Conservation (phyloP, 2,329 filamentous ascomycete species). For the Paracamarosporium sp. region DNA sequence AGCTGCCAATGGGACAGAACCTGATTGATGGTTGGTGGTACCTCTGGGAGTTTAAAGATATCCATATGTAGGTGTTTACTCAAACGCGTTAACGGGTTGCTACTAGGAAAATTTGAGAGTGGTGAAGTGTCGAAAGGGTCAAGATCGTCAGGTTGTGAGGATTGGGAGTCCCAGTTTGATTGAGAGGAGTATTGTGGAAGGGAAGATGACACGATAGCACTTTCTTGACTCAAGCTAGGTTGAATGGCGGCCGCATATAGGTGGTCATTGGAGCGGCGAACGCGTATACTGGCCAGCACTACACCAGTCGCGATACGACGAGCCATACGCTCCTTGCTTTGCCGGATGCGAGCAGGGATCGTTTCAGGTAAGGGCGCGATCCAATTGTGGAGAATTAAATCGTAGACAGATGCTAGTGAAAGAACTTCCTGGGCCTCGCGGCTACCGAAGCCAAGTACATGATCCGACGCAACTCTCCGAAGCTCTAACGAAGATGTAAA, state of each 20-base stretch:
- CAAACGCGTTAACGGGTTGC: constrained; percentile 39
- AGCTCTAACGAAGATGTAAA: constrained; percentile 13
- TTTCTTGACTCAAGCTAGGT: constrained; percentile 15
- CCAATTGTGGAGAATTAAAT: constrained; percentile 39
- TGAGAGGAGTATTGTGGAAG: constrained; percentile 13
- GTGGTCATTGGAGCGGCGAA: constrained; percentile 15
- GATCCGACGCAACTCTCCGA: constrained; percentile 21
- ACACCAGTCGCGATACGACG: constrained; percentile 46
- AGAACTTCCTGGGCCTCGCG: constrained; percentile 9
- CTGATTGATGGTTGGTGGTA: constrained; percentile 42
- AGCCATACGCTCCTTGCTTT: constrained; percentile 39
- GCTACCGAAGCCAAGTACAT: constrained; percentile 18
- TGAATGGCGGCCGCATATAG: constrained; percentile 16
- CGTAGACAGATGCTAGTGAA: constrained; percentile 36
- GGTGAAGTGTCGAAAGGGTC: constrained; percentile 4
- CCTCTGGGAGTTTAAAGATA: constrained; percentile 24
- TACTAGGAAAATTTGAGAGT: not conserved
- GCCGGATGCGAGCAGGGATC: constrained; percentile 31
- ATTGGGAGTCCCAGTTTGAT: constrained; percentile 6
- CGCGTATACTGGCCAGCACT: constrained; percentile 40
- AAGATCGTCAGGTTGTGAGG: constrained; percentile 19
- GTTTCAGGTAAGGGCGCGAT: constrained; percentile 35
- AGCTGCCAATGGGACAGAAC: constrained; percentile 52
- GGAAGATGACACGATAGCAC: constrained; percentile 25
- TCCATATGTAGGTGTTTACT: constrained; percentile 45